These are phyloP conservation scores for Sporothrix luriei DNA, from an alignment of 2,329 filamentous ascomycete genomes.

Conservation along the genomic window DNA sequence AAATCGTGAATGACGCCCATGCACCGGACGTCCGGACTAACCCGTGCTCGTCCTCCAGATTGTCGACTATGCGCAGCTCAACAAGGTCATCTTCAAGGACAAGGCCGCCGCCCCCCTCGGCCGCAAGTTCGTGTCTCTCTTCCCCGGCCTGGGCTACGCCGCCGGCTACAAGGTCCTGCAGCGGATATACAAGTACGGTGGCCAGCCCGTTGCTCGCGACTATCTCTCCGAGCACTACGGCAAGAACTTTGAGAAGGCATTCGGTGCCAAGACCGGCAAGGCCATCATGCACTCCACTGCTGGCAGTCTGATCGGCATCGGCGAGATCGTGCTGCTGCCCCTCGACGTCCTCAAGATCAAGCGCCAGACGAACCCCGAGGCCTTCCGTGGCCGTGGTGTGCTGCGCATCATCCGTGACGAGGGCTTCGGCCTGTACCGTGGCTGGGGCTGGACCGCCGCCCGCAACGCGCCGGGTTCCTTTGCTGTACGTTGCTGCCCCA, in stretches of 20 bases:
- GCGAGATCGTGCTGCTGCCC: conserved; percentile 92
- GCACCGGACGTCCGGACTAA: neutral
- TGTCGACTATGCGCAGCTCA: conserved; percentile 65
- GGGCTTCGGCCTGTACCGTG: conserved; percentile 92
- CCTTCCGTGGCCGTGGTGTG: conserved; percentile 91
- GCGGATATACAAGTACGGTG: conserved; percentile 98
- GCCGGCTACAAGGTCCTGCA: conserved; percentile 97
- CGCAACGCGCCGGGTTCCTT: conserved; percentile 97
- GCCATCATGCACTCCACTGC: conserved; percentile 97
- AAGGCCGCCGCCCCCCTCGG: conserved; percentile 70
- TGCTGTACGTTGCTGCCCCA: conserved; percentile 63
- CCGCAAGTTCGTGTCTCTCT: conserved; percentile 89
- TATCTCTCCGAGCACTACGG: conserved; percentile 80
- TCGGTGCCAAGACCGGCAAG: conserved; percentile 97
- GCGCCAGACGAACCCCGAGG: conserved; percentile 97
- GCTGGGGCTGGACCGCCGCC: conserved; percentile 96
- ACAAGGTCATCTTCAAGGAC: conserved; percentile 91
- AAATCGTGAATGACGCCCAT: neutral
- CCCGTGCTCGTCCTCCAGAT: conserved; percentile 49
- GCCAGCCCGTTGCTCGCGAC: conserved; percentile 92
- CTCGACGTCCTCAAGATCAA: conserved; percentile 99
- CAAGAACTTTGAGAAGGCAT: conserved; percentile 79
- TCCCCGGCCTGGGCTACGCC: conserved; percentile 95
- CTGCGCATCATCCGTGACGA: conserved; percentile 89
- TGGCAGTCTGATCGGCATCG: conserved; percentile 93